Base-by-base conservation (phyloP, 345 rosid genomes). In the Eucalyptus dawsonii region DNA sequence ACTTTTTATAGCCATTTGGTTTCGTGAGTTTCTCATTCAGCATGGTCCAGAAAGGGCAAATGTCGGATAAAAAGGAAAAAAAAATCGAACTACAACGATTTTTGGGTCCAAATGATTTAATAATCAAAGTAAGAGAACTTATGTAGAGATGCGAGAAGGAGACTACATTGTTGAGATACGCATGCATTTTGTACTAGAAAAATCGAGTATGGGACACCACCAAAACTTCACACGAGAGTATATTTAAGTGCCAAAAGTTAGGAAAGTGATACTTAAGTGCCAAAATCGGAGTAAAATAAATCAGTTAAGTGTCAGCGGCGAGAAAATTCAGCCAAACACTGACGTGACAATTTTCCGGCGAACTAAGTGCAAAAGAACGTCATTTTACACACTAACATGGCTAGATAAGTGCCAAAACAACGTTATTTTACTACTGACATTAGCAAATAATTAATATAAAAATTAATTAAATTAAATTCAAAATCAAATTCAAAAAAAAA, bases 291-390 rank as follows among this genome's bases (percentile, higher is more conserved):
- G 11, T 1, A 53, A 53, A 53, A 53, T 53, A 0, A 1, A 53
- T 53, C 0, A 2, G 0, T 53, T 21, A 53, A 21, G 25, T 53
- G 11, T 17, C 5, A 21, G 1, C 4, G 4, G 2, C 10, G 5
- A 53, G 11, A 53, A 53, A 53, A 53, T 53, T 10, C 0, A 4
- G 2, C 24, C 25, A 53, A 19, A 53, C 24, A 0, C 10, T 53
- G 0, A 53, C 2, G 0, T 53, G 10, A 2, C 2, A 9, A 53
- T 53, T 53, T 53, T 53, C 0, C 1, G 0, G 2, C 58, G 2
- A 53, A 5, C 1, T 2, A 53, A 51, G 22, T 51, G 4, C 56
- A 53, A 53, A 53, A 53, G 4, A 53, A 53, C 2, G 4, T 51
- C 2, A 0, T 51, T 17, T 51, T 51, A 9, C 56, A 51, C 9